Conservation (phyloP, 352 stramenopile genomes). For the Phytophthora sansomeana region DNA sequence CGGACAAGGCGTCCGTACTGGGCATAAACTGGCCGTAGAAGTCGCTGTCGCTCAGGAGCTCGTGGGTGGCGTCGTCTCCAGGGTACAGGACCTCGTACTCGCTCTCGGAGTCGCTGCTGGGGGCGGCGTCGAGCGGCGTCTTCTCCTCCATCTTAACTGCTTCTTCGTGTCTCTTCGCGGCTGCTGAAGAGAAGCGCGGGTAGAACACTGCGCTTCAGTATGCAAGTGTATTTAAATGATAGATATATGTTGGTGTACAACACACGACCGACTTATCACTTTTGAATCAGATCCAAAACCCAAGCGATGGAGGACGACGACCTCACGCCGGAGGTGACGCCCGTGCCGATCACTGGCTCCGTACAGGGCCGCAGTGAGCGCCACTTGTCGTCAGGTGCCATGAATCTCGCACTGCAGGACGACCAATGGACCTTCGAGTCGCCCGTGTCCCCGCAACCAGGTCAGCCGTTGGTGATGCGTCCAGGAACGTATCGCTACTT, state of each 20-base stretch:
- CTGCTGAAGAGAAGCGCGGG: constrained; percentile 7
- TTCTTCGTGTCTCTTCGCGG: background rate
- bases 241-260: constrained; percentile 7
- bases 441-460: constrained; percentile 46
- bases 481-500: constrained; percentile 66
- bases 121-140: background rate
- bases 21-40: constrained; percentile 71
- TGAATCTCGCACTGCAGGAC: constrained; percentile 65
- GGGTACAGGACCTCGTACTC: constrained; percentile 74
- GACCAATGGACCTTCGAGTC: constrained; percentile 65
- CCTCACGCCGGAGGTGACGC: constrained; percentile 41
- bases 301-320: constrained; percentile 49
- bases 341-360: constrained; percentile 21
- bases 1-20: constrained; percentile 50
- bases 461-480: constrained; percentile 31
- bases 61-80: constrained; percentile 47
- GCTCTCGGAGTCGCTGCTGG: constrained; percentile 43
- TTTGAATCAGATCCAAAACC: constrained; percentile 10
- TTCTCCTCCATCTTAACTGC: background rate
- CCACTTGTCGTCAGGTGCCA: constrained; percentile 55
- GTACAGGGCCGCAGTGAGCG: constrained; percentile 37
- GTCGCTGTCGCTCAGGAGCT: constrained; percentile 58
- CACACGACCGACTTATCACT: background rate
- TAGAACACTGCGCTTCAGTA: background rate
- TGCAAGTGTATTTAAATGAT: constrained; percentile 9